Evolutionary conservation across 2,329 filamentous ascomycete species (phyloP), one percentile per base, ranked within the genome.

Genomic region (Paracoccidioides brasiliensis): DNA sequence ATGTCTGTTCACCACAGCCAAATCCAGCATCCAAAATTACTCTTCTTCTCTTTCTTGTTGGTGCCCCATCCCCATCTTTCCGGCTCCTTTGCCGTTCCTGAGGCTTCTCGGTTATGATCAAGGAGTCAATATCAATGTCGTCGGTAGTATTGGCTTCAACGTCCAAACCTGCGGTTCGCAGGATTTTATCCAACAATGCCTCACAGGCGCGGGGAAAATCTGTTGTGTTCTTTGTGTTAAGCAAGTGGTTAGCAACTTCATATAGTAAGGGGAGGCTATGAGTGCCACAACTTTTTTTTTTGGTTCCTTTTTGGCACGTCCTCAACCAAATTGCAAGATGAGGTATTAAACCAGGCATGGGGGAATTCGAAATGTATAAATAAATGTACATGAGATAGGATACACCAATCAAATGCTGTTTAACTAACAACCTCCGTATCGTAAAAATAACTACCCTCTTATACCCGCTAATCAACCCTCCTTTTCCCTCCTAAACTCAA

Each of bases 1-100:
- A 63, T 0, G 74, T 78, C 63, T 82, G 80, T 59, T 82, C 79
- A 37, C 80, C 80, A 58, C 80, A 83, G 8, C 80, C 80, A 58
- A 81, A 78, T 2, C 80, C 80, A 1, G 82, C 68, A 57, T 82
- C 80, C 0, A 82, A 66, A 8, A 67, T 51, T n/a, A 57, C 59
- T 32, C 57, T 55, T 33, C n/a, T 54, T 43, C n/a, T 54, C 33
- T 37, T 52, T 9, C 37, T 32, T 44, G 7, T 4, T 38, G 28
- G 2, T 15, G 30, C 38, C 33, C 43, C 14, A 15, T 30, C 15
- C 43, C 43, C 35, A 12, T 8, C 56, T 35, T 32, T 28, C 9
- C 28, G 10, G 9, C 40, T 15, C 7, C 6, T 7, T 30, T 33
- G 7, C 40, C 43, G 3, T 48, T 10, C 5, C 51, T 6, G 5